A percentile compares a stretch with the other conserved stretches of the same genome.
These are phyloP conservation scores for Zygoascus biomembranicola DNA, from an alignment of 805 yeast species.

Conservation along the genomic window DNA sequence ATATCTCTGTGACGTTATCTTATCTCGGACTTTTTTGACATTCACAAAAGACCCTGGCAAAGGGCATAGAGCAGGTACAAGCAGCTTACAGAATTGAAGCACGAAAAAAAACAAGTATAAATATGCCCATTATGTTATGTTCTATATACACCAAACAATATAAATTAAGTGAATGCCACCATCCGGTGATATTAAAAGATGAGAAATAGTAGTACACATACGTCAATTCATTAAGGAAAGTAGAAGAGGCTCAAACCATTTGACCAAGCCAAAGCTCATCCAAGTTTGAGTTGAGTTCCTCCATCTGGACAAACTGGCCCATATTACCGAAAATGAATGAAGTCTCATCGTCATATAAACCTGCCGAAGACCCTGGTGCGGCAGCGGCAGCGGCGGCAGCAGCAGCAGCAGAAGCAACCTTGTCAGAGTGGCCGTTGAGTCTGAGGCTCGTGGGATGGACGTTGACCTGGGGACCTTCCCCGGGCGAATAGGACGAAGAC, in stretches of 20 bases:
- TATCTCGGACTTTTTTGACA: no score
- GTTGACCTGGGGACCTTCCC: neutral
- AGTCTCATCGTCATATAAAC: neutral
- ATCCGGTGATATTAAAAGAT: neutral
- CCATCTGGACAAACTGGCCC: constrained; percentile 5
- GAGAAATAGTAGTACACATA: neutral
- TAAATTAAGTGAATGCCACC: neutral
- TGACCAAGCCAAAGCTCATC: constrained; percentile 7
- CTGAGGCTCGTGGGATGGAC: neutral
- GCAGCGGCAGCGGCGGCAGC: neutral
- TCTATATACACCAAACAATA: no score
- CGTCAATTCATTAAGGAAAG: neutral
- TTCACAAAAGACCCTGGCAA: no score
- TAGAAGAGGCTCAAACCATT: neutral
- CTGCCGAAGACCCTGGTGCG: neutral
- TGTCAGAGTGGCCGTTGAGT: neutral
- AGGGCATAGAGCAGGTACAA: no score
- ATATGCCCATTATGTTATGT: no score
- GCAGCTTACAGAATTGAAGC: no score
- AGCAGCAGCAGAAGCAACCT: neutral
- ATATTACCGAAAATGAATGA: neutral
- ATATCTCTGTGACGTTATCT: no score
- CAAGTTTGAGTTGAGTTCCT: constrained; percentile 6
- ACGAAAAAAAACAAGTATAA: no score
- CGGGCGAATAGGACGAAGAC: neutral